These are phyloP conservation scores for Agrocybe chaxingu DNA, from an alignment of 768 basidiomycete species.

Conservation along the genomic window DNA sequence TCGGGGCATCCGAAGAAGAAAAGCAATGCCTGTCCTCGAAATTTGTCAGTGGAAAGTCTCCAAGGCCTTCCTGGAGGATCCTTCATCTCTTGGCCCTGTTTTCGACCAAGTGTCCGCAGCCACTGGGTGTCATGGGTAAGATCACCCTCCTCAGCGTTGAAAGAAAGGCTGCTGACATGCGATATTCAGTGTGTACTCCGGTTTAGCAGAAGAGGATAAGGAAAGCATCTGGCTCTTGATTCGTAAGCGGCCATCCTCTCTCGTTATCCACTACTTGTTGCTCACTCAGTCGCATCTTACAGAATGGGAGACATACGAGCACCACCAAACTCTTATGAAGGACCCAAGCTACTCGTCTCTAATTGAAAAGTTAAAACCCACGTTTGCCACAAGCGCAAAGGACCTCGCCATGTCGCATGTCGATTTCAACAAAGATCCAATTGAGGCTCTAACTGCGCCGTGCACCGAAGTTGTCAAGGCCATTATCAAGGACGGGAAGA, in stretches of 20 bases:
- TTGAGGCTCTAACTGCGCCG: slow-evolving; percentile 9
- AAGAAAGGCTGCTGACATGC: background rate
- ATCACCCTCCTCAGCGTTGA: background rate
- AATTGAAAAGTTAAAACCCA: slow-evolving; percentile 3
- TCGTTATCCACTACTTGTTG: background rate
- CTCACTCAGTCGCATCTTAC: background rate
- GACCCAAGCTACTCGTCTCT: slow-evolving; percentile 8
- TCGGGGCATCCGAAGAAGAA: too few relatives aligned
- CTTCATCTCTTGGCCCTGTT: slow-evolving; percentile 1
- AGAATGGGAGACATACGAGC: slow-evolving; percentile 19
- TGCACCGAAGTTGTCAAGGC: slow-evolving; percentile 12
- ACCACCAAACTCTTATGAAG: slow-evolving; percentile 13
- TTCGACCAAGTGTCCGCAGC: slow-evolving; percentile 3
- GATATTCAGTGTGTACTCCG: slow-evolving; percentile 7
- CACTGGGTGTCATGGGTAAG: slow-evolving; percentile 7
- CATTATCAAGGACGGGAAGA: slow-evolving; percentile 15
- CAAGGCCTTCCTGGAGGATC: slow-evolving; percentile 4
- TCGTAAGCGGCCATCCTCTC: slow-evolving; percentile 1
- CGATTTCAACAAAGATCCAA: slow-evolving; percentile 9
- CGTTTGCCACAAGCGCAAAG: slow-evolving; percentile 5
- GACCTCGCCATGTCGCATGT: slow-evolving; percentile 13
- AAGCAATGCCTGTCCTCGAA: slow-evolving; percentile 6
- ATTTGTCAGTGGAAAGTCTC: slow-evolving; percentile 4
- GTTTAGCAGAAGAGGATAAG: slow-evolving; percentile 11
- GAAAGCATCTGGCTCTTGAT: slow-evolving; percentile 7